Evolutionary conservation across 2,329 filamentous ascomycete species (phyloP).

Genomic region (Clarireedia hainanense): DNA sequence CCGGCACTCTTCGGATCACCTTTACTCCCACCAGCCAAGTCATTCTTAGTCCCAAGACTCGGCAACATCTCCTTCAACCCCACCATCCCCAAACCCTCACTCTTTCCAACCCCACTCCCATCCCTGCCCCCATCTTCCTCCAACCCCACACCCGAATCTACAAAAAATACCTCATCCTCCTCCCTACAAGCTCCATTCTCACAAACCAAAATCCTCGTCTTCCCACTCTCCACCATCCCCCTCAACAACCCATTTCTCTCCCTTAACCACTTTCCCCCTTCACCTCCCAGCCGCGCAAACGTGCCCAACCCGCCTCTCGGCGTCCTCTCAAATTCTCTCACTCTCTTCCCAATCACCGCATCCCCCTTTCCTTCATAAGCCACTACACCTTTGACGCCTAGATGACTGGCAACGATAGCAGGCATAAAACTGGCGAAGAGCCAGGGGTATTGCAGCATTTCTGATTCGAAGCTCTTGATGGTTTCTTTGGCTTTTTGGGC

Average conservation of each 20-base stretch:
- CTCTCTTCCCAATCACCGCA: slow-evolving; percentile 15
- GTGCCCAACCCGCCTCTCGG: slow-evolving; percentile 23
- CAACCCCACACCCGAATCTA: slow-evolving; percentile 1
- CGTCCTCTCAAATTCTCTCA: slow-evolving; percentile 29
- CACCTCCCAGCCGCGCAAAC: slow-evolving; percentile 20
- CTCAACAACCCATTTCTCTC: slow-evolving; percentile 38
- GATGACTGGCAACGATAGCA: slow-evolving; percentile 60
- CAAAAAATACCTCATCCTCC: slow-evolving; percentile 17
- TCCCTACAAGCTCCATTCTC: slow-evolving; percentile 39
- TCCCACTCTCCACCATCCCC: slow-evolving; percentile 29
- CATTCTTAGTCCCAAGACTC: background rate
- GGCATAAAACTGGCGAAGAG: slow-evolving; percentile 77
- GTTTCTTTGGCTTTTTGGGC: slow-evolving; percentile 61
- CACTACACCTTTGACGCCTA: slow-evolving; percentile 58
- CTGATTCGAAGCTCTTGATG: slow-evolving; percentile 78
- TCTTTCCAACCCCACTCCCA: background rate
- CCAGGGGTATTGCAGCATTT: slow-evolving; percentile 89
- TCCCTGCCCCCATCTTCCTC: background rate
- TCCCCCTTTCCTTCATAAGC: slow-evolving; percentile 30
- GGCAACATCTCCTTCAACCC: background rate
- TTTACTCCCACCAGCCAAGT: background rate
- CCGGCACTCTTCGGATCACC: background rate
- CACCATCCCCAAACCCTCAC: background rate
- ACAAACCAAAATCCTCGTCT: slow-evolving; percentile 38
- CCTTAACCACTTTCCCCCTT: slow-evolving; percentile 37